Evolutionary conservation across 2,329 filamentous ascomycete species (phyloP), one percentile per base, ranked within the genome.

Genomic region (Zymoseptoria tritici): DNA sequence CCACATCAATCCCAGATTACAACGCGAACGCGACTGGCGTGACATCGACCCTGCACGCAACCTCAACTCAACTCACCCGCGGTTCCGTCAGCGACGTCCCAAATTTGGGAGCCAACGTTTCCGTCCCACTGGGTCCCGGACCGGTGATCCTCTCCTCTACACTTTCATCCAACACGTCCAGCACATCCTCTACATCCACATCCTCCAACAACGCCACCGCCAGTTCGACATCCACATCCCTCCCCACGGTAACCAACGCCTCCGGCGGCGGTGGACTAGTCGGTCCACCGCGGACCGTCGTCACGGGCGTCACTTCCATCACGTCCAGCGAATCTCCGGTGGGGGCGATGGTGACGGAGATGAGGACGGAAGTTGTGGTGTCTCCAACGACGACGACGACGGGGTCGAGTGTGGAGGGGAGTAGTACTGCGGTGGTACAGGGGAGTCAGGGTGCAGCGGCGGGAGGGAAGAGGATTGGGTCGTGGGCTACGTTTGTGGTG

Each of bases 11-110:
- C 36, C 16, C 36, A 4, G 36, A 9, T 9, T n/a, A n/a, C 36
- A 9, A 46, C 36, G 1, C 5, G 5, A 57, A 22, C 29, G 55
- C 60, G 9, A 52, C 52, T 4, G 36, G 52, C 5, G 57, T 59
- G 7, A 60, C 59, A 9, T 57, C 56, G 51, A 61, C 61, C 8
- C n/a, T 57, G 21, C 54, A 54, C n/a, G 56, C 56, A 20, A 52
- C 59, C 3, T 31, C 55, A 7, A 53, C 55, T 11, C 56, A 60
- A 6, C 54, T 51, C 16, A 31, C 52, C 21, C 20, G 52, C 22
- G 52, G 52, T 7, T 19, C 22, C 52, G 13, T 29, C n/a, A 53
- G 52, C 22, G 52, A 53, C 19, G 52, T 53, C 8, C 52, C 52
- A 16, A 53, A 53, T 19, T 9, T 53, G 3, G 36, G 36, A 46